Percentiles rank a stretch among this genome's conserved stretches.
Evolutionary conservation across 2,329 filamentous ascomycete genomes (phyloP).

Genomic region (Blumeriella jaapii): DNA sequence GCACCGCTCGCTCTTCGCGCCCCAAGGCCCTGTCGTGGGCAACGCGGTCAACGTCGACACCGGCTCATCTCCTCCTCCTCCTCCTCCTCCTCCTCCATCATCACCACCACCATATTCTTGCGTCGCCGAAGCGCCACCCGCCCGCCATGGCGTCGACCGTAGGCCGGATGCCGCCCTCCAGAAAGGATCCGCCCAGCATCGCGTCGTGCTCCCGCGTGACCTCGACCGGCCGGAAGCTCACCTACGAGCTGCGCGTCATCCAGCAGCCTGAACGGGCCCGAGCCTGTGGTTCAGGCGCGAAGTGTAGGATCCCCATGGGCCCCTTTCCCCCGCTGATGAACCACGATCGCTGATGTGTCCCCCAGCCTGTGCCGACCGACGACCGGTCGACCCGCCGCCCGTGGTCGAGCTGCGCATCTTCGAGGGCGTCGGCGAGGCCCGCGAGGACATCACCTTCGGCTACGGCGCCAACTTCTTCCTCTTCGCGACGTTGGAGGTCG

Average conservation of each 20-base stretch:
- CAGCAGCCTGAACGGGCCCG: constrained; percentile 91
- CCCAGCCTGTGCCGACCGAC: constrained; percentile 20
- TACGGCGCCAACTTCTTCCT: constrained; percentile 98
- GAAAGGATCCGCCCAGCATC: constrained; percentile 1
- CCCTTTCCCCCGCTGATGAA: constrained; percentile 4
- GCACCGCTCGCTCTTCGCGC: too few relatives aligned
- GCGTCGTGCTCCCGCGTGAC: constrained; percentile 1
- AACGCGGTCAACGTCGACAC: too few relatives aligned
- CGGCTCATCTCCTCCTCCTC: too few relatives aligned
- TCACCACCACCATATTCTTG: too few relatives aligned
- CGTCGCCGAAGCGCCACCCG: too few relatives aligned
- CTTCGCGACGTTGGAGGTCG: constrained; percentile 81
- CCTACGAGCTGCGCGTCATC: constrained; percentile 74
- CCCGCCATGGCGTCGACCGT: not conserved
- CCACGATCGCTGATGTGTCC: constrained; percentile 5
- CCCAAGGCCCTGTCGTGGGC: too few relatives aligned
- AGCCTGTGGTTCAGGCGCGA: constrained; percentile 89
- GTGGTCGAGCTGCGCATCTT: constrained; percentile 85
- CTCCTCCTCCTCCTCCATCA: too few relatives aligned
- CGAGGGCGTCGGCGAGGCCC: constrained; percentile 45
- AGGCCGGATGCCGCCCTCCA: constrained; percentile 1
- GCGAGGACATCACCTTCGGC: constrained; percentile 65
- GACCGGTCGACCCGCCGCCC: constrained; percentile 48
- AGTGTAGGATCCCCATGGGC: constrained; percentile 53
- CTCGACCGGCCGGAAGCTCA: constrained; percentile 52